These are phyloP conservation scores for Quercus berberidifolia DNA, from an alignment of 306 rosid genomes.

Conservation along the genomic window DNA sequence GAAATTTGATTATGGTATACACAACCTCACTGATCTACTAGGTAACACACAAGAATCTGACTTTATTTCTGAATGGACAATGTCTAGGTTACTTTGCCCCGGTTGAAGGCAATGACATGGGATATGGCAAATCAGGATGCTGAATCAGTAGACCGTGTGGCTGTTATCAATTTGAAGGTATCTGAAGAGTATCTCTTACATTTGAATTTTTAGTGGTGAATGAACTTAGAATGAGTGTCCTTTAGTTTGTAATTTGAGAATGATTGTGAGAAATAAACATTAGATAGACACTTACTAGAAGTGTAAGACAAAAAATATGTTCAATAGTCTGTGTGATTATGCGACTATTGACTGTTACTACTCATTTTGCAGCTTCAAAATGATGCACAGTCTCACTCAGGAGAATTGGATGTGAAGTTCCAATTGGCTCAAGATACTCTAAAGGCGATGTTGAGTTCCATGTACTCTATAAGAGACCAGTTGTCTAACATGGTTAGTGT, in stretches of 20 bases:
- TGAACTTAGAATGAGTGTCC: background rate
- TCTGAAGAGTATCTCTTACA: background rate
- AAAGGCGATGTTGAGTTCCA: conserved; percentile 46
- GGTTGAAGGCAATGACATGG: conserved; percentile 68
- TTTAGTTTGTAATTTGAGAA: background rate
- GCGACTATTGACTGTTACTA: background rate
- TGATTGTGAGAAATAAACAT: background rate
- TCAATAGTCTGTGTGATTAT: background rate
- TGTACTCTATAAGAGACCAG: conserved; percentile 58
- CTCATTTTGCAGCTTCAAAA: conserved; percentile 47
- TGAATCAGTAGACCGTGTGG: conserved; percentile 40
- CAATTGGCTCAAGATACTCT: conserved; percentile 50
- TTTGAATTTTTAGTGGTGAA: conserved; percentile 2
- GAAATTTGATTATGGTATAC: background rate
- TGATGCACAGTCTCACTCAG: conserved; percentile 33
- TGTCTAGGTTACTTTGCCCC: conserved; percentile 47
- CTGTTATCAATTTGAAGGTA: conserved; percentile 69
- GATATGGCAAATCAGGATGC: conserved; percentile 42
- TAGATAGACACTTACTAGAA: background rate
- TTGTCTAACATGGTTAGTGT: conserved; percentile 20
- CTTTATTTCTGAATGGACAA: background rate
- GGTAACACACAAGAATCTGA: conserved; percentile 1
- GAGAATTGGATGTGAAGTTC: conserved; percentile 62
- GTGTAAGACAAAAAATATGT: background rate
- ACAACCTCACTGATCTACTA: conserved; percentile 4